phyloP scores from a whole-genome alignment of 2,329 filamentous ascomycete species.

The Neofusicoccum umdonicola region DNA sequence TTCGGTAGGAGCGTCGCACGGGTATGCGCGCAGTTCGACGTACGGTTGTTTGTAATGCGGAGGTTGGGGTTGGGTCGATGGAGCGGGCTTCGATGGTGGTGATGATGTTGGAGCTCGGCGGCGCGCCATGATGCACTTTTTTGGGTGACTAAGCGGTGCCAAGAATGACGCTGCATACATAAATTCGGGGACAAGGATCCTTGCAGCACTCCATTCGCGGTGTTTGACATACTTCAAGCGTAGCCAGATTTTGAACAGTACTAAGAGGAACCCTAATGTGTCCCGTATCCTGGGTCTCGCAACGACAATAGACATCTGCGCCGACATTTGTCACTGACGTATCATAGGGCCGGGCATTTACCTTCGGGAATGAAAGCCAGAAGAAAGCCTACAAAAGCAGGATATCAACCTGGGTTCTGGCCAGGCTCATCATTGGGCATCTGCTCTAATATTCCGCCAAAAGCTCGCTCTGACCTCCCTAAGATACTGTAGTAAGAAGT shows the following conservation, averaged over 20 bases:
- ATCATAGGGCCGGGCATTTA: background rate
- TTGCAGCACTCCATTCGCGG: background rate
- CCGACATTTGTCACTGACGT: background rate
- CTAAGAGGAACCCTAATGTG: no score
- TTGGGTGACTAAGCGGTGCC: slow-evolving; percentile 18
- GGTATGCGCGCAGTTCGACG: background rate
- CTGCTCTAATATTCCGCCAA: background rate
- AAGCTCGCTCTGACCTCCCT: background rate
- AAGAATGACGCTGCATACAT: background rate
- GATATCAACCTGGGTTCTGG: background rate
- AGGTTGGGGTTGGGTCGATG: background rate
- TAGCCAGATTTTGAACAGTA: no score
- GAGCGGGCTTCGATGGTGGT: background rate
- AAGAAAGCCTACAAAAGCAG: background rate
- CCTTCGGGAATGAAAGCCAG: background rate
- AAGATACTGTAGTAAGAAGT: background rate
- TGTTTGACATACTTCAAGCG: no score
- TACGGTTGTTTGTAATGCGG: background rate
- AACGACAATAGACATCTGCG: no score
- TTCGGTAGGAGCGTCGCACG: background rate
- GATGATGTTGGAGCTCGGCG: slow-evolving; percentile 10
- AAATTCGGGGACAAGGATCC: background rate
- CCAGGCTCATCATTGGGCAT: background rate
- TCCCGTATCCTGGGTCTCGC: no score
- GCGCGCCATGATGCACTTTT: slow-evolving; percentile 15